phyloP scores from a whole-genome alignment of 768 basidiomycete species.

The Rhizopogon vesiculosus region DNA sequence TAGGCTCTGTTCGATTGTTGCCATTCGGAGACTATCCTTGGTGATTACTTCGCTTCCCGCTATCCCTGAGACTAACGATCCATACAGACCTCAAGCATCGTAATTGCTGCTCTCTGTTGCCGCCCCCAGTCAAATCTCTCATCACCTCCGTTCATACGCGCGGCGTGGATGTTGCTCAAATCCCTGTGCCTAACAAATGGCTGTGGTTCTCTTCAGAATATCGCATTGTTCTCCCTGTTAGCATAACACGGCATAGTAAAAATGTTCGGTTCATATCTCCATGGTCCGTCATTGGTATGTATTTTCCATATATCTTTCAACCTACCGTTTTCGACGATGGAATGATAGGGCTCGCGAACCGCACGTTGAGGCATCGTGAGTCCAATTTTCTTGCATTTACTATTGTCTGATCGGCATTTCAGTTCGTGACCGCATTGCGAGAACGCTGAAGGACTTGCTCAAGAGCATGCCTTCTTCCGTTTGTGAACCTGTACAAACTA shows the following conservation, averaged over 20 bases:
- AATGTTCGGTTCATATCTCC: not conserved
- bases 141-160: not conserved
- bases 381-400: not conserved
- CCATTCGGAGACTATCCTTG: conserved; percentile 22
- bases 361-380: not conserved
- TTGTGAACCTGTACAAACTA: not conserved
- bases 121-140: not conserved
- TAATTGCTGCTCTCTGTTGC: conserved; percentile 4
- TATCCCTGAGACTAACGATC: not conserved
- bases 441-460: not conserved
- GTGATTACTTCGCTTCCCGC: conserved; percentile 5
- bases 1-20: conserved; percentile 27
- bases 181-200: not conserved
- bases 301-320: not conserved
- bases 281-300: not conserved
- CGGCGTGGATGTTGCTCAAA: not conserved
- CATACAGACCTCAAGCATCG: conserved; percentile 16
- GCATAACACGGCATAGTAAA: not conserved
- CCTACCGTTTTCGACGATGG: not conserved
- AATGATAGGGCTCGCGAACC: not conserved
- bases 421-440: not conserved
- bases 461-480: not conserved
- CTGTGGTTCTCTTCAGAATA: not conserved
- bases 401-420: not conserved
- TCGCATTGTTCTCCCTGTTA: not conserved